Conservation (phyloP, 495 filamentous ascomycete species). For the Letharia lupina region DNA sequence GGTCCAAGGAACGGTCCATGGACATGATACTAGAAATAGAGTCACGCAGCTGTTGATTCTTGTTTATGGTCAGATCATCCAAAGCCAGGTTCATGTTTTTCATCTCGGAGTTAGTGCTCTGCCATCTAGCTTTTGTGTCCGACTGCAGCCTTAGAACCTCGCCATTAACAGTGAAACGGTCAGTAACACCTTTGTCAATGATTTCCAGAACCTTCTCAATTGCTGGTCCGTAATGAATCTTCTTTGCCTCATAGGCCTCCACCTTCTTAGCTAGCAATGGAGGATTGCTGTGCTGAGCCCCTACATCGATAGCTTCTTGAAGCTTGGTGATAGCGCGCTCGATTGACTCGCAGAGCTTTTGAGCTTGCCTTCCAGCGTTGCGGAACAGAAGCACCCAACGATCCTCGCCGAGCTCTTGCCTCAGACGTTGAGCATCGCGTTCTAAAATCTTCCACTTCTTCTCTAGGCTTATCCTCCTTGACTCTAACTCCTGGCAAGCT, state of each 20-base stretch:
- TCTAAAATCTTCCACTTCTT: constrained; percentile 74
- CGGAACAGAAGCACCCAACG: constrained; percentile 92
- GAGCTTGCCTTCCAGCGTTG: constrained; percentile 82
- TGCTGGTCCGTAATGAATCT: constrained; percentile 86
- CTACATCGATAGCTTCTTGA: constrained; percentile 67
- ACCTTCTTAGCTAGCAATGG: constrained; percentile 65
- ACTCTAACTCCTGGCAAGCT: constrained; percentile 80
- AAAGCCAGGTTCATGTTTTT: constrained; percentile 62
- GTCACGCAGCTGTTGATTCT: constrained; percentile 70
- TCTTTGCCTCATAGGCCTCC: constrained; percentile 92
- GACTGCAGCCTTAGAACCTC: constrained; percentile 78
- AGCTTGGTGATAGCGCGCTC: constrained; percentile 76
- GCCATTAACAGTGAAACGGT: constrained; percentile 87
- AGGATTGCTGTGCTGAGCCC: constrained; percentile 60
- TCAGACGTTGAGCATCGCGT: constrained; percentile 73
- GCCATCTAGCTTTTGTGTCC: constrained; percentile 73
- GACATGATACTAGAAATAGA: constrained; percentile 89
- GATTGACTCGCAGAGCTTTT: constrained; percentile 91
- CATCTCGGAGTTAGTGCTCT: constrained; percentile 65
- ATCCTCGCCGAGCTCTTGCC: constrained; percentile 86
- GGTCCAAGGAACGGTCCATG: constrained; percentile 78
- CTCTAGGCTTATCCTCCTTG: constrained; percentile 60
- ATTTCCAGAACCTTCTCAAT: constrained; percentile 84
- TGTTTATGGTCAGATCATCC: constrained; percentile 61
- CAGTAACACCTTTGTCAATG: constrained; percentile 85